Evolutionary conservation across 176 grass and related monocot genomes (phyloP).

Genomic region (Musa beccarii): DNA sequence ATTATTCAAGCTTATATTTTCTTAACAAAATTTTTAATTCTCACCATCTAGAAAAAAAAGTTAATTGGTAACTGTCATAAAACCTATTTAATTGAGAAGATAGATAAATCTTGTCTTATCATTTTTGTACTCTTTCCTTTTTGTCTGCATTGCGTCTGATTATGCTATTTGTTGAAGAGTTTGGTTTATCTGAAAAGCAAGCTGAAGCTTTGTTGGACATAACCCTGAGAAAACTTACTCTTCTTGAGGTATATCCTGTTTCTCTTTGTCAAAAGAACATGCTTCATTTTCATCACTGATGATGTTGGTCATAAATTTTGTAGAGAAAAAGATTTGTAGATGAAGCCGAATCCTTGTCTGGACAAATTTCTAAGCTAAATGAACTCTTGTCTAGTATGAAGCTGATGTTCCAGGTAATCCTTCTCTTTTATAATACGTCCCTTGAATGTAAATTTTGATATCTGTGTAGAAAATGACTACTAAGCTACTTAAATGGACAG

Average conservation of each 20-base stretch:
- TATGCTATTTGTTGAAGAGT: constrained; percentile 37
- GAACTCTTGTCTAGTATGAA: constrained; percentile 93
- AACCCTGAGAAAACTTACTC: constrained; percentile 83
- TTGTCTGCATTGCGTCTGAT: not conserved
- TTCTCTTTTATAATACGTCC: not conserved
- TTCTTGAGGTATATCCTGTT: constrained; percentile 54
- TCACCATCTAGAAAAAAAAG: too few relatives aligned
- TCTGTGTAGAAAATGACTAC: not conserved
- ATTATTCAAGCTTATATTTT: too few relatives aligned
- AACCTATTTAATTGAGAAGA: too few relatives aligned
- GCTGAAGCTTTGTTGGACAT: constrained; percentile 89
- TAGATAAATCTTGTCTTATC: not conserved
- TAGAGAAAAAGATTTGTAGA: constrained; percentile 93
- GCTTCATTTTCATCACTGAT: not conserved
- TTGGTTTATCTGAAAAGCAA: constrained; percentile 73
- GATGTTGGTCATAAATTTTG: constrained; percentile 9
- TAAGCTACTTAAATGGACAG: not conserved
- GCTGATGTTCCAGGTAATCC: constrained; percentile 65
- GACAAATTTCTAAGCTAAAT: constrained; percentile 68
- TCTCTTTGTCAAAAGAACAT: not conserved
- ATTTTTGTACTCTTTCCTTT: not conserved
- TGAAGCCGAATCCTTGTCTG: constrained; percentile 59
- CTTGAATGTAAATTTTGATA: not conserved
- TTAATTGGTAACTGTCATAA: too few relatives aligned
- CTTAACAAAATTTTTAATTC: too few relatives aligned